Evolutionary conservation across 2,329 filamentous ascomycete species (phyloP).

Genomic region (Fusarium sp.): DNA sequence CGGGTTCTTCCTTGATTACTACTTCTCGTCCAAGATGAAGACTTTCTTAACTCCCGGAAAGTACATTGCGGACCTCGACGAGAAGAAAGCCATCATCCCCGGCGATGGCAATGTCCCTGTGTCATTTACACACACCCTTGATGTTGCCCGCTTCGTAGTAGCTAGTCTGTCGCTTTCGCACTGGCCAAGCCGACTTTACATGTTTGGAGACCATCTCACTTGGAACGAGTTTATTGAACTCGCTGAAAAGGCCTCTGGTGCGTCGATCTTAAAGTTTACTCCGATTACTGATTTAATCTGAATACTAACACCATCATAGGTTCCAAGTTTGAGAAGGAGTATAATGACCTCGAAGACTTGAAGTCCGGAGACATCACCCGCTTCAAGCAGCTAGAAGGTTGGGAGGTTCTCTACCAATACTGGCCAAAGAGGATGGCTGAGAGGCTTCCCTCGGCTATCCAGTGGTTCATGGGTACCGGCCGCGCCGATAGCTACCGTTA

Average conservation of each 20-base stretch:
- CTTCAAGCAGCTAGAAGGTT: slow-evolving; percentile 4
- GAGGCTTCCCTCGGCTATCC: slow-evolving; percentile 3
- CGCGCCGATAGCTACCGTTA: background rate
- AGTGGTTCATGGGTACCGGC: slow-evolving; percentile 6
- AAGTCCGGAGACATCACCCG: slow-evolving; percentile 7
- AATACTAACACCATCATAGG: background rate
- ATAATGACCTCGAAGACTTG: background rate
- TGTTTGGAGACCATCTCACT: background rate
- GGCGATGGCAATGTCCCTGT: slow-evolving; percentile 1
- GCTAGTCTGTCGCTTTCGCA: background rate
- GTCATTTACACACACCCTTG: background rate
- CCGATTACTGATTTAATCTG: no score
- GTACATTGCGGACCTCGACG: background rate
- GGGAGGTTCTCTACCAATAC: slow-evolving; percentile 5
- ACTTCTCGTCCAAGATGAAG: slow-evolving; percentile 6
- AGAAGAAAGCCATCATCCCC: background rate
- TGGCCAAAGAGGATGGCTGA: slow-evolving; percentile 4
- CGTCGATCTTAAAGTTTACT: background rate
- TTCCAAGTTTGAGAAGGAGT: background rate
- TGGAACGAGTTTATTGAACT: slow-evolving; percentile 3
- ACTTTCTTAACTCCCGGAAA: background rate
- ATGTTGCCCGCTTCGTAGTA: background rate
- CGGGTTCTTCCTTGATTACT: slow-evolving; percentile 4
- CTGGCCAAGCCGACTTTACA: background rate
- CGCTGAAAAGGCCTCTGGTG: background rate